phyloP scores from a whole-genome alignment of 2,329 filamentous ascomycete species.

The Periglandula ipomoeae region DNA sequence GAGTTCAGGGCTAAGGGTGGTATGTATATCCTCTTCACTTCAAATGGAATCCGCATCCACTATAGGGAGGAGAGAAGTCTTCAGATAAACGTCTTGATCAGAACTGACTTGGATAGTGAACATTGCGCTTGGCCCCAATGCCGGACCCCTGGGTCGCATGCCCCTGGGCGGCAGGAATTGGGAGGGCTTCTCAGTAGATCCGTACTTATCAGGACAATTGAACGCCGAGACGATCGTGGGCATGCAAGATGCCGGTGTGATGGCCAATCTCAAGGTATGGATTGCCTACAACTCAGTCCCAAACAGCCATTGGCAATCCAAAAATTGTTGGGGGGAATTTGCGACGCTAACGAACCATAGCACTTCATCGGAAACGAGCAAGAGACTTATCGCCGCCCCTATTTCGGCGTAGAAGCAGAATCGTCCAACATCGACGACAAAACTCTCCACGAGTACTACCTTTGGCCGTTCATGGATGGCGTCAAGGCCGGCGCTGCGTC shows the following conservation, averaged over 20 bases:
- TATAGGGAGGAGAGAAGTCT: too few relatives aligned
- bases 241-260: slow-evolving; percentile 68
- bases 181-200: slow-evolving; percentile 67
- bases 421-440: slow-evolving; percentile 57
- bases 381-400: slow-evolving; percentile 36
- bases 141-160: slow-evolving; percentile 62
- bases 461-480: slow-evolving; percentile 57
- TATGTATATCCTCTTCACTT: too few relatives aligned
- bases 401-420: slow-evolving; percentile 39
- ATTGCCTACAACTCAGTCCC: too few relatives aligned
- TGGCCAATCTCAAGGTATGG: slow-evolving; percentile 62
- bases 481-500: slow-evolving; percentile 46
- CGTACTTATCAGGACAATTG: slow-evolving; percentile 59
- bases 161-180: slow-evolving; percentile 64
- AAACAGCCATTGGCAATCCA: too few relatives aligned
- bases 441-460: slow-evolving; percentile 55
- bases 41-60: too few relatives aligned
- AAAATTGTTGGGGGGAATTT: background rate
- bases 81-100: too few relatives aligned
- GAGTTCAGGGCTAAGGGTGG: slow-evolving; percentile 50
- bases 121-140: slow-evolving; percentile 59
- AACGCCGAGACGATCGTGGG: slow-evolving; percentile 65
- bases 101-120: slow-evolving; percentile 36
- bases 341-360: slow-evolving; percentile 14
- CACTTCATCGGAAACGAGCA: slow-evolving; percentile 56